These are phyloP conservation scores for Salvia hispanica DNA, from an alignment of 257 asterid genomes.

Conservation along the genomic window DNA sequence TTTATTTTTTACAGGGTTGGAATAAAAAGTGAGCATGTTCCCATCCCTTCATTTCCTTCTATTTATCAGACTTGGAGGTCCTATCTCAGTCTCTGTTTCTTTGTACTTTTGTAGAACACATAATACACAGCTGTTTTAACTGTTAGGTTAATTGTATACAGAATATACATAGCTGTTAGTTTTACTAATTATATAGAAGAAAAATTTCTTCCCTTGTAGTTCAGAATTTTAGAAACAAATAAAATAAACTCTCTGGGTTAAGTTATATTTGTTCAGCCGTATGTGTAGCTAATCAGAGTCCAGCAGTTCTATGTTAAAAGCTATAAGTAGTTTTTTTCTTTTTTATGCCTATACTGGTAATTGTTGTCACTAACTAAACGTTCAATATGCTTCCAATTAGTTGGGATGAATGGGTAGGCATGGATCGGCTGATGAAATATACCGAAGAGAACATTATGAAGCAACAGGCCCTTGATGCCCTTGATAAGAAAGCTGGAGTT, in stretches of 20 bases:
- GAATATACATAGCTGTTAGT: conserved; percentile 21
- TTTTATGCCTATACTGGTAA: conserved; percentile 16
- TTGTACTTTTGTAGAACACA: neutral
- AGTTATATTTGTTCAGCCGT: neutral
- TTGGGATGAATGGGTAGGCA: conserved; percentile 99
- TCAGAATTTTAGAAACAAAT: conserved; percentile 6
- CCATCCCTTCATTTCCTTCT: conserved; percentile 25
- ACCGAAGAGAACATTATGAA: conserved; percentile 73
- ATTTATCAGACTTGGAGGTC: conserved; percentile 21
- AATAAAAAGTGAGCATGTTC: conserved; percentile 81
- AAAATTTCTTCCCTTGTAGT: neutral
- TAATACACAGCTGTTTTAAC: neutral
- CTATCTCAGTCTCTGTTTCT: conserved; percentile 22
- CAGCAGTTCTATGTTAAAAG: conserved; percentile 13
- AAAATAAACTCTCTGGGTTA: neutral
- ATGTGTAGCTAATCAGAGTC: too few species aligned
- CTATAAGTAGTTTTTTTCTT: neutral
- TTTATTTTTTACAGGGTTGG: conserved; percentile 82
- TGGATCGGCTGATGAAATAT: conserved; percentile 79
- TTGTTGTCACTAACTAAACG: conserved; percentile 31
- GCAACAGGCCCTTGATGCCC: conserved; percentile 77
- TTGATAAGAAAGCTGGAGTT: conserved; percentile 77
- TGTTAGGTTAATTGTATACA: neutral
- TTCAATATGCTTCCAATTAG: conserved; percentile 51
- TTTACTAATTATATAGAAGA: conserved; percentile 9